A percentile compares a stretch with the other conserved stretches of the same genome.
These are phyloP conservation scores for Holtermanniella nyarrowii DNA, from an alignment of 768 basidiomycete genomes.

Conservation along the genomic window DNA sequence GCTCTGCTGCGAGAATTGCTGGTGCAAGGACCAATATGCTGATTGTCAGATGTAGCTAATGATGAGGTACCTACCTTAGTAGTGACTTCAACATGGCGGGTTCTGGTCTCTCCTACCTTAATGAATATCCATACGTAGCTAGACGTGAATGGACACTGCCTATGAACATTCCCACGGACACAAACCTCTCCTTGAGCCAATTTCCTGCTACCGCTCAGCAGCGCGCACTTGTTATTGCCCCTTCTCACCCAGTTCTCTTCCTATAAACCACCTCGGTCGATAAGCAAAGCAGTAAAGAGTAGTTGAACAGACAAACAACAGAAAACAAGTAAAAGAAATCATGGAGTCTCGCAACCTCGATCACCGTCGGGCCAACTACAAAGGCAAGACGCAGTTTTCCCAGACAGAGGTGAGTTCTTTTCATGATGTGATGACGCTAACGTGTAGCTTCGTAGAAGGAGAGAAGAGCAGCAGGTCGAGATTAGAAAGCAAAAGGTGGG, in stretches of 20 bases:
- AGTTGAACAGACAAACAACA: not conserved
- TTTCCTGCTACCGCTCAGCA: no score
- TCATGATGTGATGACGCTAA: not conserved
- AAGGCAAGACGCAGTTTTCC: constrained; percentile 41
- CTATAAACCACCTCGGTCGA: not conserved
- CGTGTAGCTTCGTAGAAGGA: constrained; percentile 71
- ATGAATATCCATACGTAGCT: not conserved
- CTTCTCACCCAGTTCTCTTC: not conserved
- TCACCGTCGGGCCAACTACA: constrained; percentile 39
- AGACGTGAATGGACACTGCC: not conserved
- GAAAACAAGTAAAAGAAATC: constrained; percentile 4
- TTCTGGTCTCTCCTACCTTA: not conserved
- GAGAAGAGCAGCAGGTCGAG: constrained; percentile 98
- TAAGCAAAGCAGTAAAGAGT: no score
- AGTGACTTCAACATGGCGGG: not conserved
- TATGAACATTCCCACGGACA: not conserved
- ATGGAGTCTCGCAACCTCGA: constrained; percentile 39
- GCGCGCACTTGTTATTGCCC: not conserved
- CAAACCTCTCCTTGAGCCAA: no score
- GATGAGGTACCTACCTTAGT: not conserved
- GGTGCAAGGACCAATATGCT: not conserved
- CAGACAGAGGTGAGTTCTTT: constrained; percentile 35
- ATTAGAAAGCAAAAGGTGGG: constrained; percentile 80
- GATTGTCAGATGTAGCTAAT: not conserved
- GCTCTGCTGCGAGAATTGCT: not conserved